A percentile compares a stretch with the other conserved stretches of the same genome.
These are phyloP conservation scores for Salvia sclarea DNA, from an alignment of 305 asterid species.

Conservation along the genomic window DNA sequence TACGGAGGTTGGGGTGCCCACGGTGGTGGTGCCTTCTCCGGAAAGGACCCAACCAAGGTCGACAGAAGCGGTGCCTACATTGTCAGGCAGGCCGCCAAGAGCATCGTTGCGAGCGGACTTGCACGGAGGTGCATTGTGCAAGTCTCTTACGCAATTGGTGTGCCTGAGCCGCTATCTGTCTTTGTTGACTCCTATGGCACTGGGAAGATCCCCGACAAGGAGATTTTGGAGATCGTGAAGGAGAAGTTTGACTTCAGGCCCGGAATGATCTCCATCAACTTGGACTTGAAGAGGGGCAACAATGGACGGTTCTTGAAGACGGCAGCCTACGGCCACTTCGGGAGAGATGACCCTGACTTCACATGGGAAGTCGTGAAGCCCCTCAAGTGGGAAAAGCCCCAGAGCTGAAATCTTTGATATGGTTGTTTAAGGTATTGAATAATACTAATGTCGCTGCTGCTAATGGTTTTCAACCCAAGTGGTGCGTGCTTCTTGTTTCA, in stretches of 20 bases:
- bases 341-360: constrained; percentile 46
- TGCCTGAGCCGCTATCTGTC: constrained; percentile 43
- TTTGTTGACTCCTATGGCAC: constrained; percentile 45
- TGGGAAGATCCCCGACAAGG: constrained; percentile 47
- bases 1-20: constrained; percentile 45
- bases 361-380: constrained; percentile 51
- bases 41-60: constrained; percentile 47
- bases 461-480: not conserved
- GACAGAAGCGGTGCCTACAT: constrained; percentile 47
- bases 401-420: constrained; percentile 7
- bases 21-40: constrained; percentile 44
- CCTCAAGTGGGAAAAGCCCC: constrained; percentile 48
- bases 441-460: constrained; percentile 24
- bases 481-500: not conserved
- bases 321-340: constrained; percentile 46
- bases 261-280: constrained; percentile 46
- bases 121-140: constrained; percentile 49
- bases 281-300: constrained; percentile 52
- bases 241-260: constrained; percentile 46
- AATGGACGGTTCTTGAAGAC: constrained; percentile 44
- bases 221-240: constrained; percentile 43
- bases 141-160: constrained; percentile 46
- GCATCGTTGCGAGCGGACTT: constrained; percentile 44
- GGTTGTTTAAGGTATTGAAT: constrained; percentile 15
- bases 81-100: constrained; percentile 48